These are phyloP conservation scores for Bryoerythrophyllum caledonicum DNA, from an alignment of 225 moss, liverwort and hornwort genomes.

Conservation along the genomic window DNA sequence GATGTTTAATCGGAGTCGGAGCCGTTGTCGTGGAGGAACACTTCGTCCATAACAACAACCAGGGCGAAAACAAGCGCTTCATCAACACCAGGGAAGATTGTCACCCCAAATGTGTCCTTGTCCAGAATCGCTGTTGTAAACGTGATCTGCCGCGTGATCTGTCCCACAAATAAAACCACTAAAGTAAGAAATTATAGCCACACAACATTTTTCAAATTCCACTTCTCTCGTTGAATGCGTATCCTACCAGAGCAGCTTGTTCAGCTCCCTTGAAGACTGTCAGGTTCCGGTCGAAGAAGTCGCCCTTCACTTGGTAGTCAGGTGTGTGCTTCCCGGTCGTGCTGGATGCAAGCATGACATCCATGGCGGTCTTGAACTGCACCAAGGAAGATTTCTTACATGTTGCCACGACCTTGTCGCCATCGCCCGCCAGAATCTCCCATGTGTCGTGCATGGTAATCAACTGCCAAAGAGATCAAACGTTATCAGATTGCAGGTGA, in stretches of 20 bases:
- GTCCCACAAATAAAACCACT: neutral
- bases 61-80: slow-evolving; percentile 46
- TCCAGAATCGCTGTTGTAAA: slow-evolving; percentile 45
- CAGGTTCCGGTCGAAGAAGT: slow-evolving; percentile 44
- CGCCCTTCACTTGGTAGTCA: slow-evolving; percentile 53
- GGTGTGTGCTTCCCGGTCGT: slow-evolving; percentile 36
- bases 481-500: neutral
- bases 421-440: slow-evolving; percentile 34
- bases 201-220: neutral
- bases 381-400: slow-evolving; percentile 47
- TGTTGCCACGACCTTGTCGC: slow-evolving; percentile 28
- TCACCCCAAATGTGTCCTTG: slow-evolving; percentile 62
- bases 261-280: slow-evolving; percentile 49
- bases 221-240: neutral
- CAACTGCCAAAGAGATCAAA: slow-evolving; percentile 23
- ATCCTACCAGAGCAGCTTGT: slow-evolving; percentile 43
- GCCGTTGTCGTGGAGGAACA: slow-evolving; percentile 42
- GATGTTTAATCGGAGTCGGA: slow-evolving; percentile 32
- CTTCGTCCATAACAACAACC: slow-evolving; percentile 59
- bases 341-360: slow-evolving; percentile 41
- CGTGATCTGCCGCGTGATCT: slow-evolving; percentile 57
- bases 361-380: slow-evolving; percentile 50
- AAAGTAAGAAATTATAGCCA: neutral
- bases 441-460: slow-evolving; percentile 52
- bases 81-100: slow-evolving; percentile 53